These are phyloP conservation scores for Annulohypoxylon truncatum DNA, from an alignment of 2,329 filamentous ascomycete genomes.

Conservation along the genomic window DNA sequence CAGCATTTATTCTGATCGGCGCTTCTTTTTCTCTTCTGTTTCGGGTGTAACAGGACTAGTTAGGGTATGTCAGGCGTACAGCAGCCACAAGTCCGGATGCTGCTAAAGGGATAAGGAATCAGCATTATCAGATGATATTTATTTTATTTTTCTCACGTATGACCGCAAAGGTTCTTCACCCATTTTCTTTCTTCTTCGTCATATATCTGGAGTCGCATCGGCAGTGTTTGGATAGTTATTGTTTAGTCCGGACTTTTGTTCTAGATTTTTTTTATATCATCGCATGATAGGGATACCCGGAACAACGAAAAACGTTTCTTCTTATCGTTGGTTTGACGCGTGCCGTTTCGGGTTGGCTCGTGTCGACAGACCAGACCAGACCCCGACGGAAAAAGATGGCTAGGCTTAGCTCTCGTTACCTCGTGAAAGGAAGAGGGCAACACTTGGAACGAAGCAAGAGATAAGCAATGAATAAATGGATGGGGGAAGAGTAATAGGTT, in stretches of 20 bases:
- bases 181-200: conserved; percentile 1
- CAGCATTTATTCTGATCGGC: conserved; percentile 25
- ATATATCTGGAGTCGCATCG: conserved; percentile 21
- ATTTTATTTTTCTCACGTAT: conserved; percentile 18
- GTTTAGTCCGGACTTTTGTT: background rate
- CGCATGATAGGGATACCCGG: conserved; percentile 37
- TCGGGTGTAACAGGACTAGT: conserved; percentile 35
- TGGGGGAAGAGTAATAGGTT: background rate
- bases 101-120: conserved; percentile 20
- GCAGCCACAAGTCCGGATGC: conserved; percentile 24
- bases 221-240: conserved; percentile 20
- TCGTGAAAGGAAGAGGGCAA: background rate
- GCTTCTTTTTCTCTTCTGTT: conserved; percentile 12
- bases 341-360: conserved; percentile 3
- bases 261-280: conserved; percentile 10
- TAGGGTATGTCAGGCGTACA: conserved; percentile 27
- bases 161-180: conserved; percentile 11
- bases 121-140: conserved; percentile 35
- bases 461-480: background rate
- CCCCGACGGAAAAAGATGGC: background rate
- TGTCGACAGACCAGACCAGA: background rate
- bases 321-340: conserved; percentile 2
- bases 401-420: background rate
- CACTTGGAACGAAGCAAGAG: background rate
- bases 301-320: conserved; percentile 24